phyloP scores from a whole-genome alignment of 2,329 filamentous ascomycete species.

The Fusarium sp. region DNA sequence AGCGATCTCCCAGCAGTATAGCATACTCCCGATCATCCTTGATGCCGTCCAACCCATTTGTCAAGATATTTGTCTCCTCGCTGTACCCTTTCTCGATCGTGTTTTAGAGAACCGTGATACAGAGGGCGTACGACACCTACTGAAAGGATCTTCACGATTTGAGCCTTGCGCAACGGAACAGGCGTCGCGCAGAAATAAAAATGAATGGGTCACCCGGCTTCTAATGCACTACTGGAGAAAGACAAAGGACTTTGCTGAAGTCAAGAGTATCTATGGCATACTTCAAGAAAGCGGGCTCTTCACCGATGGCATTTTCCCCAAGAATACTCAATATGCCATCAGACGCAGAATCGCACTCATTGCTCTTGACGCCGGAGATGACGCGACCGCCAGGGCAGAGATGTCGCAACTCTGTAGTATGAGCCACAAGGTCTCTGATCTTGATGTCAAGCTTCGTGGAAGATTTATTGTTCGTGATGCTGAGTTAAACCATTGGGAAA shows the following conservation, averaged over 20 bases:
- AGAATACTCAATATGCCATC: constrained; percentile 42
- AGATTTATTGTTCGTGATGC: constrained; percentile 45
- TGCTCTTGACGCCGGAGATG: constrained; percentile 44
- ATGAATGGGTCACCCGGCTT: constrained; percentile 37
- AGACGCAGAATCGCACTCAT: constrained; percentile 43
- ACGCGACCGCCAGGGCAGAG: constrained; percentile 41
- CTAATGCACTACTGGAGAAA: constrained; percentile 43
- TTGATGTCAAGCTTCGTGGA: constrained; percentile 44
- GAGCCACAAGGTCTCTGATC: constrained; percentile 22
- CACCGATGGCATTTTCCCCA: constrained; percentile 20
- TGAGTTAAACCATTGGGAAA: constrained; percentile 42
- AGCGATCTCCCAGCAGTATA: constrained; percentile 28
- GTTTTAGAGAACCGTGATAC: constrained; percentile 23
- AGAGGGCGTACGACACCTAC: constrained; percentile 27
- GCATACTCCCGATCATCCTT: constrained; percentile 32
- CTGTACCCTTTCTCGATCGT: constrained; percentile 37
- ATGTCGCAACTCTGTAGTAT: constrained; percentile 38
- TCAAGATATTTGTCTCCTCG: constrained; percentile 37
- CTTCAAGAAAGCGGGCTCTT: constrained; percentile 46
- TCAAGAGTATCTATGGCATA: constrained; percentile 43
- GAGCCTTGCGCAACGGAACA: constrained; percentile 1
- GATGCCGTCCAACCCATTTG: constrained; percentile 36
- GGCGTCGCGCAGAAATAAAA: constrained; percentile 11
- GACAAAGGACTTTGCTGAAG: constrained; percentile 33
- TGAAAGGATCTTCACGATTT: constrained; percentile 26